Evolutionary conservation across 2,329 filamentous ascomycete genomes (phyloP).

Genomic region (Xylaria polymorpha): DNA sequence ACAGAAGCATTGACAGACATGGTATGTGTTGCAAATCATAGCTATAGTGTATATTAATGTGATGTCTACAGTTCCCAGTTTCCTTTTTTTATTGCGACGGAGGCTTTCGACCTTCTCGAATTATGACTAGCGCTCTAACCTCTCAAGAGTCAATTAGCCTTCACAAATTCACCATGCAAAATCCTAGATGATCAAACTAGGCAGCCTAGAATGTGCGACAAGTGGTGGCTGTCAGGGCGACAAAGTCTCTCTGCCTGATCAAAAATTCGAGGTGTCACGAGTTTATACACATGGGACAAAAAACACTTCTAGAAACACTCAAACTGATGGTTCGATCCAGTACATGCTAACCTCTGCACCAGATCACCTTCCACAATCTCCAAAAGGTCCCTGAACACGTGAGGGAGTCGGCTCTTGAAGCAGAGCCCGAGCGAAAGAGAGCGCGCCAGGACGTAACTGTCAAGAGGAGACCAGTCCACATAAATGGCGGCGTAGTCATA

Average conservation of each 20-base stretch:
- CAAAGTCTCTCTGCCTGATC: background rate
- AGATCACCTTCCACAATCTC: conserved; percentile 4
- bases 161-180: background rate
- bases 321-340: background rate
- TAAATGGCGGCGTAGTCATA: conserved; percentile 25
- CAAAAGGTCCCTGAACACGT: conserved; percentile 28
- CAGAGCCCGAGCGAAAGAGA: conserved; percentile 30
- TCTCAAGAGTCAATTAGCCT: background rate
- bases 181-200: background rate
- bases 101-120: background rate
- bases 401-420: conserved; percentile 28
- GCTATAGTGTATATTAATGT: background rate
- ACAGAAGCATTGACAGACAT: background rate
- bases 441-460: conserved; percentile 31
- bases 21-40: background rate
- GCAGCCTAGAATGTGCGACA: background rate
- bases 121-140: background rate
- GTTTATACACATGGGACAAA: background rate
- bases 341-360: background rate
- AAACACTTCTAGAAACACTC: background rate
- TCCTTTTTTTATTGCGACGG: background rate
- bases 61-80: background rate
- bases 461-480: conserved; percentile 27
- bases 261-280: background rate
- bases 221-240: background rate